A percentile compares a stretch with the other conserved stretches of the same genome.
phyloP scores from a whole-genome alignment of 148 eudicot genomes.

The Persicaria maculosa region DNA sequence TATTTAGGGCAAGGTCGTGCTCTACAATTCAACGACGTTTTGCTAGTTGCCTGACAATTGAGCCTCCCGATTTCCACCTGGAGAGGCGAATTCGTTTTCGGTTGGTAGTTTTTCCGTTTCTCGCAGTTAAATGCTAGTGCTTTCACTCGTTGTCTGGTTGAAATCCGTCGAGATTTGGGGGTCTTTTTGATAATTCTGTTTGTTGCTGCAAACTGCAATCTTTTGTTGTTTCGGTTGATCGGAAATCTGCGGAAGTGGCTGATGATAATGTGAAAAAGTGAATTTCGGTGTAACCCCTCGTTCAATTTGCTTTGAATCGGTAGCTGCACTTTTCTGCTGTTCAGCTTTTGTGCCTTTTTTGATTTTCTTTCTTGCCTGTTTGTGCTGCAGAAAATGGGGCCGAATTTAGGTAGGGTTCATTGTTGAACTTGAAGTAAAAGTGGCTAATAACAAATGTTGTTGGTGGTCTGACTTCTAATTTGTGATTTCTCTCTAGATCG shows the following conservation, averaged over 20 bases:
- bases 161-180: constrained; percentile 1
- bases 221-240: neutral
- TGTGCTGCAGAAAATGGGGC: neutral
- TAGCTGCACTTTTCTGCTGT: constrained; percentile 5
- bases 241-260: neutral
- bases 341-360: neutral
- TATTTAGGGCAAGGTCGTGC: constrained; percentile 1
- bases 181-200: neutral
- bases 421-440: neutral
- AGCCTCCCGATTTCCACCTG: neutral
- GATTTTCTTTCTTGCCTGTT: neutral
- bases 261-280: neutral
- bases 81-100: neutral
- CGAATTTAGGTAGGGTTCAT: neutral
- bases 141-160: constrained; percentile 1
- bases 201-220: constrained; percentile 1
- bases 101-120: neutral
- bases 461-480: neutral
- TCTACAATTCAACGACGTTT: neutral
- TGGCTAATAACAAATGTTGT: neutral
- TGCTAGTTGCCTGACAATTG: neutral
- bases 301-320: neutral
- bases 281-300: neutral
- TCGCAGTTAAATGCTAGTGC: neutral
- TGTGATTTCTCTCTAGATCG: constrained; percentile 1